phyloP scores from a whole-genome alignment of 345 rosid genomes.

The Diplotaxis tenuifolia region DNA sequence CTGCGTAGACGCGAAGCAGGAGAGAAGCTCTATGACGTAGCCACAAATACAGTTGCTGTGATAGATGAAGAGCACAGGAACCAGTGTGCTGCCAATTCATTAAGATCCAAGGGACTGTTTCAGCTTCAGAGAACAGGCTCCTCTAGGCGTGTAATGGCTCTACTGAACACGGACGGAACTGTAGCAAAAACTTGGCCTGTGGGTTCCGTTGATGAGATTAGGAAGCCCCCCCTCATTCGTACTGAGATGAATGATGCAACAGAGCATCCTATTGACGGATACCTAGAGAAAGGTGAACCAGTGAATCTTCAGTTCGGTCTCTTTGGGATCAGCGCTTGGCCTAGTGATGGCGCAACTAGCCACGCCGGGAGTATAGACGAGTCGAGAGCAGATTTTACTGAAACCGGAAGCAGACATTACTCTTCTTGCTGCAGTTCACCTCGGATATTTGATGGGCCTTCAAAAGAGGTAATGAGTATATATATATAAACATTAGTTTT shows the following conservation, averaged over 20 bases:
- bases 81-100: constrained; percentile 87
- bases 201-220: constrained; percentile 48
- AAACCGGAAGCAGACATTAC: constrained; percentile 74
- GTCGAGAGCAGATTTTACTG: constrained; percentile 67
- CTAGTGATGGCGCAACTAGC: constrained; percentile 91
- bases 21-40: constrained; percentile 77
- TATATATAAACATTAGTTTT: background rate
- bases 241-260: constrained; percentile 40
- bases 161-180: constrained; percentile 88
- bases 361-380: constrained; percentile 89
- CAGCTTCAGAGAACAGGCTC: constrained; percentile 94
- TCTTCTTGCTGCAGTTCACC: constrained; percentile 99
- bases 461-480: constrained; percentile 67
- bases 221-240: constrained; percentile 45
- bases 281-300: constrained; percentile 73
- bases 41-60: constrained; percentile 69
- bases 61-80: constrained; percentile 90
- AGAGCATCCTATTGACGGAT: constrained; percentile 61
- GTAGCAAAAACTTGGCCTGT: constrained; percentile 99
- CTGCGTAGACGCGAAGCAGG: constrained; percentile 89
- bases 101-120: constrained; percentile 95
- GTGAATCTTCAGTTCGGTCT: constrained; percentile 96
- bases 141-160: constrained; percentile 93
- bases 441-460: constrained; percentile 66
- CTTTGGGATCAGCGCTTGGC: constrained; percentile 98